Percentiles rank a stretch among this genome's conserved stretches.
These are phyloP conservation scores for Gastrolobium villosum DNA, from an alignment of 306 rosid species.

Conservation along the genomic window DNA sequence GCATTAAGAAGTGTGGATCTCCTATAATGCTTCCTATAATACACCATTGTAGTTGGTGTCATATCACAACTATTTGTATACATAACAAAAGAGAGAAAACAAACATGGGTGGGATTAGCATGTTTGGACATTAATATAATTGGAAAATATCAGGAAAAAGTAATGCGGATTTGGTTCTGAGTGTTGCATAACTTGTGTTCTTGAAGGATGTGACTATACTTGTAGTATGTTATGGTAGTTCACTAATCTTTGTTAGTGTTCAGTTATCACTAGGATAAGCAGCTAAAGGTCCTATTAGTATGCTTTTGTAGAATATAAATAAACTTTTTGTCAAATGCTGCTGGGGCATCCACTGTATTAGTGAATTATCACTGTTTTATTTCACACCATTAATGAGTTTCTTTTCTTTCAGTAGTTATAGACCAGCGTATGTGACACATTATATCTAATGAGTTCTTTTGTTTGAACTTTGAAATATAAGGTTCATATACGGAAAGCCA, in stretches of 20 bases:
- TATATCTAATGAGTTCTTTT: conserved; percentile 19
- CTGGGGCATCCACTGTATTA: conserved; percentile 28
- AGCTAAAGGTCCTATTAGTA: conserved; percentile 19
- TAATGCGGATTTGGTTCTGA: conserved; percentile 31
- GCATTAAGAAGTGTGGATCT: too few relatives aligned
- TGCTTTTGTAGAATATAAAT: conserved; percentile 32
- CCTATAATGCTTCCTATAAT: too few relatives aligned
- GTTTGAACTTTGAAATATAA: conserved; percentile 49
- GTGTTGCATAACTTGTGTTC: conserved; percentile 20
- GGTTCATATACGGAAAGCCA: conserved; percentile 95
- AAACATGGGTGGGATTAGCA: conserved; percentile 2
- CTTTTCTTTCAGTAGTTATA: conserved; percentile 33
- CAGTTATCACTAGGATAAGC: neutral
- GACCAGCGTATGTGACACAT: conserved; percentile 21
- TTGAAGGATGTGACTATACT: conserved; percentile 32
- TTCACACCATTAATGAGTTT: conserved; percentile 22
- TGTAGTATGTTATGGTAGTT: conserved; percentile 23
- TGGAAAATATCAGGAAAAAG: conserved; percentile 20
- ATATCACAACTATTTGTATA: conserved; percentile 26
- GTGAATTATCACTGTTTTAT: conserved; percentile 34
- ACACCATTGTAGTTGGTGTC: too few relatives aligned
- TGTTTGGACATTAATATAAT: conserved; percentile 22
- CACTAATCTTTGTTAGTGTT: conserved; percentile 23
- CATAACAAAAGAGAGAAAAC: conserved; percentile 10
- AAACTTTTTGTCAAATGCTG: conserved; percentile 34